Evolutionary conservation across 805 yeast genomes (phyloP), one percentile per base, ranked within the genome.

Genomic region (Metschnikowia corniflorae): DNA sequence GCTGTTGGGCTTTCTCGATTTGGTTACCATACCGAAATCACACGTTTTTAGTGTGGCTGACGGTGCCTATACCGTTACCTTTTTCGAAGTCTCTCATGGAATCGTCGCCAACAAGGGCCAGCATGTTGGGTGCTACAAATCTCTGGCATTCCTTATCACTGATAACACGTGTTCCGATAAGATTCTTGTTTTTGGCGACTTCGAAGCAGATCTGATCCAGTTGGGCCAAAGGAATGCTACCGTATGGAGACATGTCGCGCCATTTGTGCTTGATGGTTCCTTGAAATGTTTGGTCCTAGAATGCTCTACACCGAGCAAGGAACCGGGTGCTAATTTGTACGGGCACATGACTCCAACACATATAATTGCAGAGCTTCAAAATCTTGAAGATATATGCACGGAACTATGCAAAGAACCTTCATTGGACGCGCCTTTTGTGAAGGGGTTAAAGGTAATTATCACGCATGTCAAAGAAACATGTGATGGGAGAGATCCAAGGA

Each of bases 321-420:
- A 73, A 0, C 63, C 66, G 1, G 40, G 30, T n/a, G 58, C 63
- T 7, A 68, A 69, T 6, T 51, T 86, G 17, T 88, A 77, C 55
- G 97, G 97, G 2, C 97, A 88, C 60, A 54, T 88, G 59, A 80
- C 83, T 9, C 95, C 96, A 4, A 49, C 57, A 2, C 71, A 73
- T 46, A 57, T 88, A 19, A 68, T 84, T 9, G 52, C 61, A 5
- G 95, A 86, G 51, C 61, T 89, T 17, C 31, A 33, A 12, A 43
- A 39, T 18, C 50, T 67, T 6, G 44, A 49, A 19, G 9, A 27
- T 17, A 28, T 44, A 7, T 33, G 53, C 13, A 29, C 29, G 2
- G 33, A 31, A n/a, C 12, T 10, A 23, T 2, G 8, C 12, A 12
- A 10, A 8, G 23, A 3, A 18, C 16, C 16, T 13, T 12, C 27